A percentile compares a stretch with the other conserved stretches of the same genome.
Evolutionary conservation across 2,329 filamentous ascomycete species (phyloP).

Genomic region (Cordyceps militaris): DNA sequence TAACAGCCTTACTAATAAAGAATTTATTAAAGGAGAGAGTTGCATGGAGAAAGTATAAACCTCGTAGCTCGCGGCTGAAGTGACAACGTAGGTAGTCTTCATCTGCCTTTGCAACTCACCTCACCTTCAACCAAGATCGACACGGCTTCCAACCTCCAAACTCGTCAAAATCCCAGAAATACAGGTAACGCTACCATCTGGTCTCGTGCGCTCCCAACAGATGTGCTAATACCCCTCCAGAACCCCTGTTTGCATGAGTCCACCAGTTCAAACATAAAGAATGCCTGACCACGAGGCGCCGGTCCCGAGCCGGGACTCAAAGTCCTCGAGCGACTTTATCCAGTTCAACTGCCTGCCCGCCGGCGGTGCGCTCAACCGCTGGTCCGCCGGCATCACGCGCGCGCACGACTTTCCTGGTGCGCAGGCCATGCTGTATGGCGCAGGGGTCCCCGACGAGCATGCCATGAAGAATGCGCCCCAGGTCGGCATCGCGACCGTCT

Average conservation of each 20-base stretch:
- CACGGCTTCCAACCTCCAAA: neutral
- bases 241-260: neutral
- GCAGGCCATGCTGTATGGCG: conserved; percentile 94
- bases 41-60: too few species aligned
- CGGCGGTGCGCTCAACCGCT: conserved; percentile 65
- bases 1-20: too few species aligned
- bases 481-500: conserved; percentile 83
- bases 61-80: too few species aligned
- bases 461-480: conserved; percentile 88
- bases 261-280: neutral
- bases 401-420: conserved; percentile 88
- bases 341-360: conserved; percentile 45
- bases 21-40: too few species aligned
- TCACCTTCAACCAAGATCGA: neutral
- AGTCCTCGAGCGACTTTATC: conserved; percentile 45
- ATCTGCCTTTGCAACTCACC: neutral
- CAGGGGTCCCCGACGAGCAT: conserved; percentile 74
- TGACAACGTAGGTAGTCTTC: neutral
- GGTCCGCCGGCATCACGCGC: conserved; percentile 74
- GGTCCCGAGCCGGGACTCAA: conserved; percentile 28
- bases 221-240: neutral
- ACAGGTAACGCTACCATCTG: neutral
- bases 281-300: neutral
- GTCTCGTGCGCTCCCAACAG: neutral
- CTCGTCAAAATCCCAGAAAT: neutral